Evolutionary conservation across 805 yeast genomes (phyloP), one percentile per base, ranked within the genome.

Genomic region (Sugiyamaella lignohabitans): DNA sequence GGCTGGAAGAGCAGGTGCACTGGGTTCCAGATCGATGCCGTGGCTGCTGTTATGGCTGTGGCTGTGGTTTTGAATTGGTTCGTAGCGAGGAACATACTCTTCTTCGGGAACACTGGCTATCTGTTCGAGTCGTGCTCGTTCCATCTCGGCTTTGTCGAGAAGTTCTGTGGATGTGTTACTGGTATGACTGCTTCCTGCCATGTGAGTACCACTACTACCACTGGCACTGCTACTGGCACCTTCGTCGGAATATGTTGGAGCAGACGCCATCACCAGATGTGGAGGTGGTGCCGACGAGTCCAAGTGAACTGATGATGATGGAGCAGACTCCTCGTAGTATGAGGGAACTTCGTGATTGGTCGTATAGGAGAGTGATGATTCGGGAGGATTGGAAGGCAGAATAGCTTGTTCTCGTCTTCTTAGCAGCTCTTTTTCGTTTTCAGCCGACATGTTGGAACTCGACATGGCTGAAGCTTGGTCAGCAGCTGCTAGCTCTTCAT

Each of bases 341-440:
- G n/a, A n/a, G n/a, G n/a, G n/a, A 35, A 5, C 5, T 35, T 14
- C 20, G 5, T 5, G 21, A 5, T 5, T 8, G 14, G 32, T 27
- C 8, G 14, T 14, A 27, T 27, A 27, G 8, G 32, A 5, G 6
- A 6, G 38, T 16, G 38, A n/a, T 5, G 6, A 5, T 16, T 35
- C 21, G 5, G 38, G 38, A 16, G 38, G 38, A 35, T 35, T 35
- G 1, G 87, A 80, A 0, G 91, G 89, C 19, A 82, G 56, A 37
- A 83, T 65, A 3, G 83, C 74, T 40, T 74, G 72, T 59, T 82
- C 89, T 41, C 71, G 71, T 3, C 70, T 62, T 48, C 71, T 65
- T 54, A 81, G 61, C 14, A 72, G 56, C 50, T 81, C 82, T 59
- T 84, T 83, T 49, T 83, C 91, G 1, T 8, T 16, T 17, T n/a